These are phyloP conservation scores for Jackrogersella multiformis DNA, from an alignment of 495 filamentous ascomycete genomes.

Conservation along the genomic window DNA sequence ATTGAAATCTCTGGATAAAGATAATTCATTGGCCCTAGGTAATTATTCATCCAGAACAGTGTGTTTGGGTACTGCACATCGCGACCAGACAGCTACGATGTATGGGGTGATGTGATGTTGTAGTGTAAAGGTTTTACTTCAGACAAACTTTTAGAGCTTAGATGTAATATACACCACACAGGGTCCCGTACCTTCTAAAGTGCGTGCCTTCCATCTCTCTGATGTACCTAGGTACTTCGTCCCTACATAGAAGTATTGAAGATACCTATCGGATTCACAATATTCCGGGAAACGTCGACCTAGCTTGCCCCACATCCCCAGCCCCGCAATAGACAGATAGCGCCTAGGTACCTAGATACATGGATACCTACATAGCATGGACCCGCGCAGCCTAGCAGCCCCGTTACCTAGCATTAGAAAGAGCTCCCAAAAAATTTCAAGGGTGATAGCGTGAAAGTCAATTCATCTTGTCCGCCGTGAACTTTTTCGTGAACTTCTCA, in stretches of 20 bases:
- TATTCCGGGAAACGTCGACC: neutral
- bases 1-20: neutral
- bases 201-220: too few species aligned
- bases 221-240: too few species aligned
- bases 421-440: conserved; percentile 38
- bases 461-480: conserved; percentile 24
- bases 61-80: too few species aligned
- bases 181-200: too few species aligned
- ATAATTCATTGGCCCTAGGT: neutral
- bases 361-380: neutral
- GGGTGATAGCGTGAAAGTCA: conserved; percentile 11
- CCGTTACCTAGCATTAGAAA: conserved; percentile 6
- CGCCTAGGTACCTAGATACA: conserved; percentile 2
- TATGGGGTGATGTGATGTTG: too few species aligned
- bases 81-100: too few species aligned
- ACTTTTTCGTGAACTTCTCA: conserved; percentile 15
- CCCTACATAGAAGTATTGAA: too few species aligned
- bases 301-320: conserved; percentile 16
- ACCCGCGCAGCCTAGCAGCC: too few species aligned
- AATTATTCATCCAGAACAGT: too few species aligned
- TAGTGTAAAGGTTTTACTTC: too few species aligned
- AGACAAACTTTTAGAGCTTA: too few species aligned
- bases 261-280: conserved; percentile 12
- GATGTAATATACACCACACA: too few species aligned
- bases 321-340: conserved; percentile 8